These are phyloP conservation scores for Aureobasidium uvarum DNA, from an alignment of 2,329 filamentous ascomycete species.

Conservation along the genomic window DNA sequence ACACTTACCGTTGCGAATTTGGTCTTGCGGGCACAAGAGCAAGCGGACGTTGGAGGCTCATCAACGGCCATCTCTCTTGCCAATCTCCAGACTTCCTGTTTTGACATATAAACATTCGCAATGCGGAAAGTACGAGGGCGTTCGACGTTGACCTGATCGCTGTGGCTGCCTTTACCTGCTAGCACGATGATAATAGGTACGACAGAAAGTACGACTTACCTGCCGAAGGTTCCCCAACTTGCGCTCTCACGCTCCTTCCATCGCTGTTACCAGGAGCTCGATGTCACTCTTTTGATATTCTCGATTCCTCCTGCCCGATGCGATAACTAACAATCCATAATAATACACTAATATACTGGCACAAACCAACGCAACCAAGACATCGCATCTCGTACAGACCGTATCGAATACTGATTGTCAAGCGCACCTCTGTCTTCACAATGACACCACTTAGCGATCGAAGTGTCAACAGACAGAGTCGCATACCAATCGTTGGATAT, in stretches of 20 bases:
- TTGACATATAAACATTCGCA: slow-evolving; percentile 4
- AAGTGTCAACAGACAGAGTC: slow-evolving; percentile 30
- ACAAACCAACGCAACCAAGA: not conserved
- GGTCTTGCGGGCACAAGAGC: not conserved
- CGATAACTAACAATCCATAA: not conserved
- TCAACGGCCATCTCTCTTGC: slow-evolving; percentile 10
- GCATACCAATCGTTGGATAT: not conserved
- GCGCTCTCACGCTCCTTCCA: not conserved
- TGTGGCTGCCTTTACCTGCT: not conserved
- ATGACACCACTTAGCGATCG: slow-evolving; percentile 32
- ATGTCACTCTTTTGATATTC: slow-evolving; percentile 23
- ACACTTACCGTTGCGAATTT: not conserved
- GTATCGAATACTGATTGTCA: not conserved
- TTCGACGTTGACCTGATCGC: slow-evolving; percentile 16
- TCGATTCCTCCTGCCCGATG: not conserved
- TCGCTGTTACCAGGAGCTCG: not conserved
- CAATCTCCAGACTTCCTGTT: slow-evolving; percentile 20
- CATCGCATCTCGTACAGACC: not conserved
- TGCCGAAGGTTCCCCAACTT: not conserved
- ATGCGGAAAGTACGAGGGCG: slow-evolving; percentile 9
- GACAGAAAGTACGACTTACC: slow-evolving; percentile 10
- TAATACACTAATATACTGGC: not conserved
- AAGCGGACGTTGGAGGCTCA: slow-evolving; percentile 5
- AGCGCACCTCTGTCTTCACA: not conserved
- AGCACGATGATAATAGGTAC: not conserved